Evolutionary conservation across 495 filamentous ascomycete species (phyloP), one percentile per base, ranked within the genome.

Genomic region (Hypoxylon trugodes): DNA sequence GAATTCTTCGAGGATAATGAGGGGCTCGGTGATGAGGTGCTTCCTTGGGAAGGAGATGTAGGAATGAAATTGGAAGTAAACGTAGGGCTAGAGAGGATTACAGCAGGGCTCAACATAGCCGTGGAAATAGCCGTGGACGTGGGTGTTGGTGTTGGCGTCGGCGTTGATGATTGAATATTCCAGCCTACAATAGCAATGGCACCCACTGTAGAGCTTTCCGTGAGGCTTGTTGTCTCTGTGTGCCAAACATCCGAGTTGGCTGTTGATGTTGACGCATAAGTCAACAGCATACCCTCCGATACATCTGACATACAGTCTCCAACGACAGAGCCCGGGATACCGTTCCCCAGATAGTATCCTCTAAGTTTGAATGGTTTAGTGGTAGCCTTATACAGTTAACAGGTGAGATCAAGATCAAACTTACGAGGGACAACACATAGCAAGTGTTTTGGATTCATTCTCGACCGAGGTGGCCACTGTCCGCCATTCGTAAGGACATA

Each of bases 381-480:
- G 32, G 26, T 15, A 6, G 37, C 13, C 33, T 36, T 12, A 37
- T 35, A 37, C 2, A 45, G 13, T 4, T 36, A 25, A 22, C 28
- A 46, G 28, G 26, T 10, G 25, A 18, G 28, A 50, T 43, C 16
- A 25, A 30, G 40, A 10, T 16, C 10, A 35, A 47, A 66, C 61
- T 4, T 66, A 66, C 61, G 61, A 60, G 22, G 61, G 61, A 55
- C 61, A 66, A 41, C 61, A 66, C 48, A 66, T 59, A 10, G 55
- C 61, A 47, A 48, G 48, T 16, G 61, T 66, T 15, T 48, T 66
- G n/a, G 42, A 59, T 28, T 24, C 10, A 25, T 65, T 25, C 26
- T 36, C 21, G 18, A 45, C 16, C 16, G 54, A 59, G 15, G 16
- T 49, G 6, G 33, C 61, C 30, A 66, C 41, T 30, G 55, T 66